Evolutionary conservation across 2,329 filamentous ascomycete genomes (phyloP).

Genomic region (Trichoderma brevicompactum): DNA sequence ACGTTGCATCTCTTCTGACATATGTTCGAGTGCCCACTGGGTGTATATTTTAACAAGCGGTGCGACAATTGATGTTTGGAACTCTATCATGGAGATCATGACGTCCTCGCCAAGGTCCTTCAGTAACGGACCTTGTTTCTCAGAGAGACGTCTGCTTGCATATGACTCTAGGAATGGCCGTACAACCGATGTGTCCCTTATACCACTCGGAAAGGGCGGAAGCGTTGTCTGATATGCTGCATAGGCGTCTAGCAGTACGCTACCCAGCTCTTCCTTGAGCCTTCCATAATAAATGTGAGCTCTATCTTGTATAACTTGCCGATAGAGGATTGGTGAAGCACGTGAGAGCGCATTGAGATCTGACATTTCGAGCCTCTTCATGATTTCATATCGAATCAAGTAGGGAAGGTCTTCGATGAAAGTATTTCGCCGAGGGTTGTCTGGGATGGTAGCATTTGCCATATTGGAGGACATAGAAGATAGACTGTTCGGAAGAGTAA

Average conservation of each 20-base stretch:
- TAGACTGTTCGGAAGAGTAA: not conserved
- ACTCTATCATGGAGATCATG: conserved; percentile 13
- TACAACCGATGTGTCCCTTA: conserved; percentile 5
- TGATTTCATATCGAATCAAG: conserved; percentile 22
- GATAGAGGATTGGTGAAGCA: conserved; percentile 28
- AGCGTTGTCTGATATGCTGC: conserved; percentile 14
- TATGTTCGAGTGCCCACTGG: not conserved
- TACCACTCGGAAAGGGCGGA: not conserved
- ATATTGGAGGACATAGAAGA: not conserved
- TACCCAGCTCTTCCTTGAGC: conserved; percentile 23
- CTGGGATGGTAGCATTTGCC: not conserved
- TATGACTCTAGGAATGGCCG: conserved; percentile 9
- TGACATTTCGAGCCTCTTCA: conserved; percentile 21
- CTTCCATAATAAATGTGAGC: conserved; percentile 22
- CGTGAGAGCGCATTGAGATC: conserved; percentile 26
- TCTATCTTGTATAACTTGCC: conserved; percentile 27
- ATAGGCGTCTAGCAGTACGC: conserved; percentile 19
- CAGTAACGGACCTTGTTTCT: not conserved
- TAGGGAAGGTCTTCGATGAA: not conserved
- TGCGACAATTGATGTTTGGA: not conserved
- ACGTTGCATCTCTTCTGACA: not conserved
- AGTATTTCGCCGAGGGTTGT: not conserved
- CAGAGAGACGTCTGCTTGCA: not conserved
- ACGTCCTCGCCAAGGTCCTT: conserved; percentile 8
- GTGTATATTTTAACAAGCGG: conserved; percentile 9